Percentiles rank a stretch among this genome's conserved stretches.
Conservation (phyloP, 768 basidiomycete species). For the Mycena amicta region DNA sequence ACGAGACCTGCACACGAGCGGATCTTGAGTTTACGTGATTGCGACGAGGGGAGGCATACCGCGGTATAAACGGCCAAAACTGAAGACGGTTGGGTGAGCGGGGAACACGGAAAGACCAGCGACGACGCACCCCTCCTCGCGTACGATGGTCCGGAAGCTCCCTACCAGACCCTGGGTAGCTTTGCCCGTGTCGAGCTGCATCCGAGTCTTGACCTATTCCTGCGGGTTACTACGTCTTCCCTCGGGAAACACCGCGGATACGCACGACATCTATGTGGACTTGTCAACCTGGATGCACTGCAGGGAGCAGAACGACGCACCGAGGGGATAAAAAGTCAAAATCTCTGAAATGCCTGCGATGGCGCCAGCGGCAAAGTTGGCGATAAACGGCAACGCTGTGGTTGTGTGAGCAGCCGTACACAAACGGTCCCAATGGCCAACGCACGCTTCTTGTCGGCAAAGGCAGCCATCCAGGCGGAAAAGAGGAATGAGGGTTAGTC, state of each 20-base stretch:
- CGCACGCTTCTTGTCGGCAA: background rate
- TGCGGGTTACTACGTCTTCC: background rate
- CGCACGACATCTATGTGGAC: slow-evolving; percentile 81
- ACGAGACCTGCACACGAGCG: slow-evolving; percentile 64
- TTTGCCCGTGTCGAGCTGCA: slow-evolving; percentile 94
- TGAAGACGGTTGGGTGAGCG: slow-evolving; percentile 32
- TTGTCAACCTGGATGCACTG: too few relatives aligned
- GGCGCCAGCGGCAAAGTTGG: slow-evolving; percentile 93
- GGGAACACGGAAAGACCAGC: slow-evolving; percentile 3
- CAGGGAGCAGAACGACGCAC: slow-evolving; percentile 54
- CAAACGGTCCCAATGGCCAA: background rate
- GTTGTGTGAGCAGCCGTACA: too few relatives aligned
- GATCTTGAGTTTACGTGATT: background rate
- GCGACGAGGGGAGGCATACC: slow-evolving; percentile 44
- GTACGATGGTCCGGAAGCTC: slow-evolving; percentile 80
- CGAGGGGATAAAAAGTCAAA: slow-evolving; percentile 86
- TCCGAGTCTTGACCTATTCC: slow-evolving; percentile 92
- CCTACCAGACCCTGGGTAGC: slow-evolving; percentile 75
- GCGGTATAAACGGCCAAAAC: slow-evolving; percentile 84
- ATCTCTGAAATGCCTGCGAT: slow-evolving; percentile 91
- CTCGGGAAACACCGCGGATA: slow-evolving; percentile 24
- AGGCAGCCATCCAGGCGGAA: background rate
- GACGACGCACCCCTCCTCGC: slow-evolving; percentile 80
- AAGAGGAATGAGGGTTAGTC: too few relatives aligned
- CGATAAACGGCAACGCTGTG: slow-evolving; percentile 80